Evolutionary conservation across 2,329 filamentous ascomycete species (phyloP), one percentile per base, ranked within the genome.

Genomic region (Pseudogymnoascus sp.): DNA sequence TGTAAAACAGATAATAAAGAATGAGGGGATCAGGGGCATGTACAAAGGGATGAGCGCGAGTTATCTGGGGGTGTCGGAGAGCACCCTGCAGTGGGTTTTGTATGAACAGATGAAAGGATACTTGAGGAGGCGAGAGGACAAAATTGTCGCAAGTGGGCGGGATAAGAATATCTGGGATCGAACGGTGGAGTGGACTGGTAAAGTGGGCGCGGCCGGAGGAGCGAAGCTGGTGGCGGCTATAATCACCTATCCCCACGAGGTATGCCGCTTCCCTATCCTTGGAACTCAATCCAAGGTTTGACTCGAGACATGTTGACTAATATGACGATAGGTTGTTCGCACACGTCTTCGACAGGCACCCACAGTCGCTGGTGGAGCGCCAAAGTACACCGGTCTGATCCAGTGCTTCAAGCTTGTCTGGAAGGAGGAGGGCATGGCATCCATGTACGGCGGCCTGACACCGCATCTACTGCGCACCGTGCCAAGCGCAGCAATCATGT

Each of bases 401-500:
- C 92, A 96, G 73, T 96, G 92, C 77, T 96, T 97, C 79, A 86
- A 85, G 72, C 82, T 91, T 15, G 88, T 97, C 48, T 93, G 87
- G 82, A 88, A 87, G 70, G 91, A 97, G 71, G 93, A 97, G 74
- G 91, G 92, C 58, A 81, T 96, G 74, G 84, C 87, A 55, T 89
- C 88, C 33, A 79, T 97, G 65, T 97, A 97, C 72, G 92, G 93
- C 62, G 92, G 92, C 15, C 80, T 97, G 70, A 95, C 92, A 12
- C 92, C 93, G 55, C 93, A 97, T 73, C 84, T 97, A 70, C 84
- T 97, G 75, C 83, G 92, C 65, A 92, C 92, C 5, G 92, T 97
- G 5, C 93, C 93, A 1, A 94, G 89, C 68, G 92, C 93, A 6
- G 92, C 90, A 67, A 96, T 97, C 74, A 97, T 96, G 89, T 96